Evolutionary conservation across 1,284 basidiomycete genomes (phyloP).

Genomic region (Leccinum ponderosum): DNA sequence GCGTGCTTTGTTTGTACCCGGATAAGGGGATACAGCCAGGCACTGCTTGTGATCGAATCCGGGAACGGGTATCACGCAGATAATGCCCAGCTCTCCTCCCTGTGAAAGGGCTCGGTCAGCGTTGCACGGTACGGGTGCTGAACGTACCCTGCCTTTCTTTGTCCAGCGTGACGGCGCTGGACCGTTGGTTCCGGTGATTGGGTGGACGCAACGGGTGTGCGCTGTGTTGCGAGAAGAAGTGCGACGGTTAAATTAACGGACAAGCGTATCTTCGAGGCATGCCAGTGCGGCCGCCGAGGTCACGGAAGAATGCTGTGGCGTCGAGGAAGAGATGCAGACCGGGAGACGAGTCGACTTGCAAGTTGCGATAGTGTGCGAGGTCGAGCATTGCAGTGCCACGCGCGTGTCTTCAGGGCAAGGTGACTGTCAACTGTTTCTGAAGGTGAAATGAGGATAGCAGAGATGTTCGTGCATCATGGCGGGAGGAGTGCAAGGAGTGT

Average conservation of each 20-base stretch:
- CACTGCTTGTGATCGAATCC: slow-evolving; percentile 27
- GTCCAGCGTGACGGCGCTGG: slow-evolving; percentile 1
- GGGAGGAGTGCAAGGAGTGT: slow-evolving; percentile 32
- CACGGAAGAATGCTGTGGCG: slow-evolving; percentile 1
- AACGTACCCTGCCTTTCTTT: slow-evolving; percentile 13
- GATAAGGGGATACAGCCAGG: slow-evolving; percentile 29
- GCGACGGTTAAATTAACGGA: slow-evolving; percentile 27
- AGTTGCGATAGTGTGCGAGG: slow-evolving; percentile 13
- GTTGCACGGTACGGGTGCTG: not conserved
- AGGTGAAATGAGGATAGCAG: slow-evolving; percentile 10
- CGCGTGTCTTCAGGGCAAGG: slow-evolving; percentile 4
- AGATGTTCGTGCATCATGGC: slow-evolving; percentile 20
- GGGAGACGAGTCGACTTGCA: not conserved
- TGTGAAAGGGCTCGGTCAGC: slow-evolving; percentile 1
- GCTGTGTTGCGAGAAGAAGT: slow-evolving; percentile 14
- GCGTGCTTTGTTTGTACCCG: slow-evolving; percentile 34
- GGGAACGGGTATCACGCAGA: slow-evolving; percentile 8
- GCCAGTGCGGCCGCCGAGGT: slow-evolving; percentile 3
- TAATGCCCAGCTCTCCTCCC: slow-evolving; percentile 4
- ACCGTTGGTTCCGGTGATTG: slow-evolving; percentile 23
- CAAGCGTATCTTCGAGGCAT: slow-evolving; percentile 10
- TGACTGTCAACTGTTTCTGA: not conserved
- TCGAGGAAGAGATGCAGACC: slow-evolving; percentile 4
- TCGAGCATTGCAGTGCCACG: not conserved
- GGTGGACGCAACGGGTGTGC: slow-evolving; percentile 21